Conservation (phyloP, 140 eudicot species). For the Erigeron philadelphicus region DNA sequence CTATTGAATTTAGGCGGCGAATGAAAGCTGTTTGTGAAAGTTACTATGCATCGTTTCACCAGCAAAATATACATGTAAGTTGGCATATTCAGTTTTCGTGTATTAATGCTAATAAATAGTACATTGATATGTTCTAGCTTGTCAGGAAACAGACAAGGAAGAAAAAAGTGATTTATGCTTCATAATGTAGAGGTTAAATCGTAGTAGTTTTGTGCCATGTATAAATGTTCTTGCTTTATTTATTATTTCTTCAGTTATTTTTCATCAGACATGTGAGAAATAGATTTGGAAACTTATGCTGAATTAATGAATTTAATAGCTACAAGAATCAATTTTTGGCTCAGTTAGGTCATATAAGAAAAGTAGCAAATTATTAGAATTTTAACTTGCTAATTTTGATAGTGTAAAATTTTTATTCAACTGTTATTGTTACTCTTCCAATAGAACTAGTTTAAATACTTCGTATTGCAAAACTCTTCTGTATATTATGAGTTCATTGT, state of each 20-base stretch:
- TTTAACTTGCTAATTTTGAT: not conserved
- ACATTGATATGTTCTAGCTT: not conserved
- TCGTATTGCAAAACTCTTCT: not conserved
- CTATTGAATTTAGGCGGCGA: conserved; percentile 75
- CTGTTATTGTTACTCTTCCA: conserved; percentile 3
- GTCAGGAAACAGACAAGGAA: conserved; percentile 9
- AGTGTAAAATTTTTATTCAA: not conserved
- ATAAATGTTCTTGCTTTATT: not conserved
- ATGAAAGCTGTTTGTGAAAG: conserved; percentile 70
- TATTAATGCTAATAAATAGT: not conserved
- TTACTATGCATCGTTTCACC: conserved; percentile 73
- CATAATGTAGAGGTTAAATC: not conserved
- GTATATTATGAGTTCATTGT: not conserved
- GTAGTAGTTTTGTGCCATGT: not conserved
- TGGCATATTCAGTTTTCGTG: conserved; percentile 10
- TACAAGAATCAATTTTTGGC: not conserved
- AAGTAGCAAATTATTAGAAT: not conserved
- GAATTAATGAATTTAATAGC: conserved; percentile 2
- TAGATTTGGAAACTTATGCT: conserved; percentile 9
- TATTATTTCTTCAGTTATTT: not conserved
- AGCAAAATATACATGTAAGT: conserved; percentile 85
- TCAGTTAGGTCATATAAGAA: conserved; percentile 14
- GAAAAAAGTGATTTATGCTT: not conserved
- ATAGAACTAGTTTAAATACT: not conserved
- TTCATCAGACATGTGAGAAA: not conserved